Evolutionary conservation across 805 yeast genomes (phyloP), one percentile per base, ranked within the genome.

Genomic region (Kazachstania martiniae): DNA sequence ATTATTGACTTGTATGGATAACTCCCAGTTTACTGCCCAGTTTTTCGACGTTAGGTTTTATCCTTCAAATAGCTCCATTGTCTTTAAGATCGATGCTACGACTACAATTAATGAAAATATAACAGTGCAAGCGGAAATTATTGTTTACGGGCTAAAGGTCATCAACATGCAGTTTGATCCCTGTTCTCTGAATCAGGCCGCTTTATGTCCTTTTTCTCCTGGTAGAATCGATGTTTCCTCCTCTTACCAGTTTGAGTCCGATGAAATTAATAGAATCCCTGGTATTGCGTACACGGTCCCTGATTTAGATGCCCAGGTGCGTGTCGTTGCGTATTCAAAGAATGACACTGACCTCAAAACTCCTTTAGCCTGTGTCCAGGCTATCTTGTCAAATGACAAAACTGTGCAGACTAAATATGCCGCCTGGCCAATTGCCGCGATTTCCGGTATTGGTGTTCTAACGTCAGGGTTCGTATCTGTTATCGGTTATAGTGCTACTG

Each of bases 401-500:
- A 87, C 97, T 1, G 98, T 91, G 18, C 93, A 86, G 58, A 84
- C 95, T 17, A 75, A 74, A 46, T 86, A 79, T 44, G 95, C 91
- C 3, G 72, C 93, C 4, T 89, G 98, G 98, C 94, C 94, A 8
- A 80, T 91, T 44, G 97, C 95, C 4, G 87, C 85, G 15, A 70
- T 91, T 27, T 74, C 95, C 3, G 93, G 94, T 30, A 55, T 84
- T 28, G 97, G 97, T 38, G 70, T 91, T 30, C 55, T 86, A 28
- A 79, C 93, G 4, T 82, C 96, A 1, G 95, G 94, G 16, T 70
- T 85, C 35, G 75, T 85, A 22, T 83, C 95, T 0, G 75, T 86
- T 25, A 67, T 80, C 42, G 96, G 97, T 8, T 91, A 87, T 54
- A 77, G 91, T 13, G 74, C 77, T 39, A 89, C 96, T 2, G 94